These are phyloP conservation scores for Curvularia hawaiiensis DNA, from an alignment of 2,329 filamentous ascomycete genomes.

Conservation along the genomic window DNA sequence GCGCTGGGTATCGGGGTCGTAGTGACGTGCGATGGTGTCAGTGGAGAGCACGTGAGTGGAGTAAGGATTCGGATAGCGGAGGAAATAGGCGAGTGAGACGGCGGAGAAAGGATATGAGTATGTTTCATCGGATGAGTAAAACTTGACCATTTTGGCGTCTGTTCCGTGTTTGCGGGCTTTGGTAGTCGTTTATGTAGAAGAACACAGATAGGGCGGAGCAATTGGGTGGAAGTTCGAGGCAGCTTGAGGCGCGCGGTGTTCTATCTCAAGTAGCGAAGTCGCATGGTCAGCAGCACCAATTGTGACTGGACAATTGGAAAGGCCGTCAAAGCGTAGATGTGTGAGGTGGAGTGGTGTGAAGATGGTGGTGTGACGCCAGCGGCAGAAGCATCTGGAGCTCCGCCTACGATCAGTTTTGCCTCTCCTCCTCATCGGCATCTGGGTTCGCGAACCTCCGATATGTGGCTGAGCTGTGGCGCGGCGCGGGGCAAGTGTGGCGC, in stretches of 20 bases:
- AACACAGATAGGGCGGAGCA: not conserved
- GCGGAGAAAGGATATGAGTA: conserved; percentile 84
- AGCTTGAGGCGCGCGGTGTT: conserved; percentile 28
- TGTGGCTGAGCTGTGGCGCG: conserved; percentile 23
- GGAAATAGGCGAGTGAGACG: conserved; percentile 87
- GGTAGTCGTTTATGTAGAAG: not conserved
- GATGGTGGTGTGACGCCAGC: conserved; percentile 26
- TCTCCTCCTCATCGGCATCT: conserved; percentile 10
- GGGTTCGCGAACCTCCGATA: conserved; percentile 10
- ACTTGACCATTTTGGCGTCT: conserved; percentile 54
- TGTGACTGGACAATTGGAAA: conserved; percentile 19
- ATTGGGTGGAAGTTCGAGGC: conserved; percentile 22
- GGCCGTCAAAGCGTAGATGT: conserved; percentile 4
- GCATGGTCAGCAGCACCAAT: conserved; percentile 41
- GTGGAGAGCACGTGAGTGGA: conserved; percentile 81
- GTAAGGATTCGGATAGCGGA: conserved; percentile 87
- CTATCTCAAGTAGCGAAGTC: conserved; percentile 27
- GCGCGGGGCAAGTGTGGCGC: conserved; percentile 19
- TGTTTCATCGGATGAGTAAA: conserved; percentile 64
- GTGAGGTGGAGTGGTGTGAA: conserved; percentile 13
- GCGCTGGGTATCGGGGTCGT: conserved; percentile 75
- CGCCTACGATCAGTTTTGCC: conserved; percentile 39
- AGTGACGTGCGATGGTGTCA: conserved; percentile 76
- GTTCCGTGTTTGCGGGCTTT: not conserved
- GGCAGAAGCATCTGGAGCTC: conserved; percentile 23